Percentiles rank a stretch among this genome's conserved stretches.
Evolutionary conservation across 2,329 filamentous ascomycete species (phyloP).

Genomic region (Acephala macrosclerotiorum): DNA sequence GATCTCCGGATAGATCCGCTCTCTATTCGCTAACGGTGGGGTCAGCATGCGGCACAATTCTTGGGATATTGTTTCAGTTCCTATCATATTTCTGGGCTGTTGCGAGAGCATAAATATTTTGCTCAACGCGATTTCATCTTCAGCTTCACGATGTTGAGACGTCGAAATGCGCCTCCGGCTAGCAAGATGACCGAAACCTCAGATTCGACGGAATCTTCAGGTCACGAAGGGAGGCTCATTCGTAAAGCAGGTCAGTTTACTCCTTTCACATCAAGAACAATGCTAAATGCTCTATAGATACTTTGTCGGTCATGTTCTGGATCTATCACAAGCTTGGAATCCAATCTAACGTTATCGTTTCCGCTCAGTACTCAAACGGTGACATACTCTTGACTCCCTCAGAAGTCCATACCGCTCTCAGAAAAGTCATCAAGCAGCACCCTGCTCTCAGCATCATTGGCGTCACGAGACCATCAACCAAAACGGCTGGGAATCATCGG

Average conservation of each 20-base stretch:
- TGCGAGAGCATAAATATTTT: not conserved
- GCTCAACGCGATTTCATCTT: not conserved
- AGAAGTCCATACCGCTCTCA: constrained; percentile 19
- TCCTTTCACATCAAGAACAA: not conserved
- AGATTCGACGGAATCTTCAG: not conserved
- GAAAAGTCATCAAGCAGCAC: constrained; percentile 24
- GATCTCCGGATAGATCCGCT: too few species aligned
- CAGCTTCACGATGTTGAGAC: not conserved
- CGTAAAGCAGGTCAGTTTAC: constrained; percentile 21
- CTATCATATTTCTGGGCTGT: too few species aligned
- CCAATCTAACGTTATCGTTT: constrained; percentile 28
- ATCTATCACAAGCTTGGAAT: constrained; percentile 30
- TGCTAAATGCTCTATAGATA: constrained; percentile 11
- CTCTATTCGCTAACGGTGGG: too few species aligned
- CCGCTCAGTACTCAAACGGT: constrained; percentile 22
- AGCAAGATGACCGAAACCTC: not conserved
- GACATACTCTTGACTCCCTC: constrained; percentile 12
- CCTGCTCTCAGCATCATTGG: constrained; percentile 27
- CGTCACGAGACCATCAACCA: constrained; percentile 17
- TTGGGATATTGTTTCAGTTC: too few species aligned
- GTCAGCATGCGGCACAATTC: too few species aligned
- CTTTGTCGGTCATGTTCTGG: constrained; percentile 21
- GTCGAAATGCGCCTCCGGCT: not conserved
- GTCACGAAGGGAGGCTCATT: constrained; percentile 14
- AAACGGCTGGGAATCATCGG: constrained; percentile 23